phyloP scores from a whole-genome alignment of 2,329 filamentous ascomycete genomes.

The Neonectria magnoliae region DNA sequence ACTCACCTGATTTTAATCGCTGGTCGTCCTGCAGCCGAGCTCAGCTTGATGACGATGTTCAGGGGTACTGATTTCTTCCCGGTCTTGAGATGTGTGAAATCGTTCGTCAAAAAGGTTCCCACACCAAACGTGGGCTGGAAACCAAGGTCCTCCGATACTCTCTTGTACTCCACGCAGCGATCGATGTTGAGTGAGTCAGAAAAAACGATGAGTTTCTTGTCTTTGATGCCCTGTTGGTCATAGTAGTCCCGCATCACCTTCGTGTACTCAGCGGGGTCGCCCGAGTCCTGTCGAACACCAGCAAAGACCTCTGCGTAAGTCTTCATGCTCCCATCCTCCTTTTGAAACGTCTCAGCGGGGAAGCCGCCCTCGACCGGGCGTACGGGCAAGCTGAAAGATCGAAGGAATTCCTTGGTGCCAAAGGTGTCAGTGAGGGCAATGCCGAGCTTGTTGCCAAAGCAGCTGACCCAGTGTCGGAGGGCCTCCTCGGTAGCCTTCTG shows the following conservation, averaged over 20 bases:
- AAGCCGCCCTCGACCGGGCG: slow-evolving; percentile 55
- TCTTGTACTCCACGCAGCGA: slow-evolving; percentile 89
- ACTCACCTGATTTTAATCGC: slow-evolving; percentile 85
- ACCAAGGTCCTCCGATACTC: slow-evolving; percentile 79
- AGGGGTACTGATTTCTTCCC: slow-evolving; percentile 87
- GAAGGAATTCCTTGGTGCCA: slow-evolving; percentile 88
- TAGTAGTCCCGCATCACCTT: slow-evolving; percentile 85
- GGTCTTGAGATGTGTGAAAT: slow-evolving; percentile 78
- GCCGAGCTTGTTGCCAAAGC: slow-evolving; percentile 84
- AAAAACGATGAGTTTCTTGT: slow-evolving; percentile 91
- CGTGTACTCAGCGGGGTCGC: slow-evolving; percentile 83
- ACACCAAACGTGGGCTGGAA: slow-evolving; percentile 93
- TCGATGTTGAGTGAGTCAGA: slow-evolving; percentile 95
- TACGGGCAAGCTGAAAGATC: slow-evolving; percentile 78
- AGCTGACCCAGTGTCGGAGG: slow-evolving; percentile 87
- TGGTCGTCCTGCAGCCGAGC: slow-evolving; percentile 80
- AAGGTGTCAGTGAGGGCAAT: slow-evolving; percentile 98
- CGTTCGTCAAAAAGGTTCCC: slow-evolving; percentile 95
- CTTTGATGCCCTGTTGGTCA: slow-evolving; percentile 76
- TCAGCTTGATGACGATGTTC: slow-evolving; percentile 98
- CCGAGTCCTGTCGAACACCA: slow-evolving; percentile 90
- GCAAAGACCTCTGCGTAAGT: slow-evolving; percentile 85
- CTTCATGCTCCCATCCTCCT: slow-evolving; percentile 54
- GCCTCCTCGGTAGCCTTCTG: slow-evolving; percentile 84
- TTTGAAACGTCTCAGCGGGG: slow-evolving; percentile 54